Evolutionary conservation across 768 basidiomycete genomes (phyloP).

Genomic region (Favolaschia claudopus): DNA sequence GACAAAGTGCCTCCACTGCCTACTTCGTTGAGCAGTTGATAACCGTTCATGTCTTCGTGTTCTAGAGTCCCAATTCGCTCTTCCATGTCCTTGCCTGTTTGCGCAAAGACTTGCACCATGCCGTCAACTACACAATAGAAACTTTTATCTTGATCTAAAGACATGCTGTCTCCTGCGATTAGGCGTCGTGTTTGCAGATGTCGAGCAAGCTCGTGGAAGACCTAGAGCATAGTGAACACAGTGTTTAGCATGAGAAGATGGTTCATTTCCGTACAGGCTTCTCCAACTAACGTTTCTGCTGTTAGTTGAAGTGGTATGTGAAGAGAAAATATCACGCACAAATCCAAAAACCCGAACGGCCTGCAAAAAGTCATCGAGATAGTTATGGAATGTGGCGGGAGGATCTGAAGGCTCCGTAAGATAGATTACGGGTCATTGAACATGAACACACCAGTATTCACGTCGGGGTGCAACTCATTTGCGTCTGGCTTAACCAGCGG

Average conservation of each 20-base stretch:
- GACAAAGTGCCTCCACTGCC: conserved; percentile 94
- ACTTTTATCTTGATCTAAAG: conserved; percentile 89
- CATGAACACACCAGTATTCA: conserved; percentile 63
- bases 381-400: conserved; percentile 88
- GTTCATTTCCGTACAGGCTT: conserved; percentile 74
- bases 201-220: conserved; percentile 96
- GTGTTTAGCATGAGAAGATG: neutral
- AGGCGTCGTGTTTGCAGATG: conserved; percentile 96
- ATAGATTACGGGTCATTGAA: neutral
- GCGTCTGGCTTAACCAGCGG: conserved; percentile 85
- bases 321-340: conserved; percentile 46
- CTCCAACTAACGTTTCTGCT: conserved; percentile 62
- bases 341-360: conserved; percentile 98
- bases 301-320: conserved; percentile 1
- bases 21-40: conserved; percentile 96
- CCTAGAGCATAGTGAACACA: conserved; percentile 57
- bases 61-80: conserved; percentile 71
- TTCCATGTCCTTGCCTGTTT: conserved; percentile 61
- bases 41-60: conserved; percentile 91
- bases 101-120: conserved; percentile 92
- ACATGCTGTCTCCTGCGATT: conserved; percentile 94
- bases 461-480: conserved; percentile 90
- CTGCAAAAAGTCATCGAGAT: conserved; percentile 95
- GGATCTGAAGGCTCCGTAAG: conserved; percentile 52
- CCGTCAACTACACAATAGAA: conserved; percentile 99